These are phyloP conservation scores for Ustilago trichophora DNA, from an alignment of 1,284 basidiomycete species.

Conservation along the genomic window DNA sequence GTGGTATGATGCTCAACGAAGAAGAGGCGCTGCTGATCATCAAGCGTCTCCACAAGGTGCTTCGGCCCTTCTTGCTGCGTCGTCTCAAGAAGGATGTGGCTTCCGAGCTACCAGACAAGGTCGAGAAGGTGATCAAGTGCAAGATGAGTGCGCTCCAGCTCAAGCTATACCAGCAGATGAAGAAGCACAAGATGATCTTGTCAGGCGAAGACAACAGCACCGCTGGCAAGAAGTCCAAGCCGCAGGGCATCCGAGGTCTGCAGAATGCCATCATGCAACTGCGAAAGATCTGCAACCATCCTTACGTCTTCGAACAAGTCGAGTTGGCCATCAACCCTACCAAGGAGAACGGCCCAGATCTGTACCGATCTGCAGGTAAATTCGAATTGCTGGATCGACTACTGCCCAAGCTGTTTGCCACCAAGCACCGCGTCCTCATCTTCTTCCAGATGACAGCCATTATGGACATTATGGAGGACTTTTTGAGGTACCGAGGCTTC, in stretches of 20 bases:
- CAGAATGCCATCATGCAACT: slow-evolving; percentile 99
- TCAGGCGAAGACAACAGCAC: slow-evolving; percentile 67
- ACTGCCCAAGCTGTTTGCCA: slow-evolving; percentile 91
- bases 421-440: slow-evolving; percentile 92
- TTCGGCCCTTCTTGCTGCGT: slow-evolving; percentile 94
- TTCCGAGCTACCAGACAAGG: slow-evolving; percentile 95
- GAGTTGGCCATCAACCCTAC: slow-evolving; percentile 88
- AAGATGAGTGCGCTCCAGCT: slow-evolving; percentile 94
- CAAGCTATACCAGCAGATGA: slow-evolving; percentile 97
- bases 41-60: slow-evolving; percentile 96
- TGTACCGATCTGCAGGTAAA: slow-evolving; percentile 86
- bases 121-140: slow-evolving; percentile 98
- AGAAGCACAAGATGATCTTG: slow-evolving; percentile 86
- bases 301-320: slow-evolving; percentile 88
- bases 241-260: slow-evolving; percentile 70
- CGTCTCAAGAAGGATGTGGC: slow-evolving; percentile 99
- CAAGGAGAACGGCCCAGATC: slow-evolving; percentile 81
- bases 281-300: slow-evolving; percentile 91
- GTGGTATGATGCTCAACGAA: slow-evolving; percentile 95
- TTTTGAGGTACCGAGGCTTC: slow-evolving; percentile 87
- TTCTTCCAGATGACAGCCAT: slow-evolving; percentile 99
- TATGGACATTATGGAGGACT: slow-evolving; percentile 99
- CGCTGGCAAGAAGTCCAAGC: slow-evolving; percentile 58
- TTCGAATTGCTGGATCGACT: slow-evolving; percentile 93
- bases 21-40: slow-evolving; percentile 99